Base-by-base conservation (phyloP, 495 filamentous ascomycete species). In the Penicillium robsamsonii region DNA sequence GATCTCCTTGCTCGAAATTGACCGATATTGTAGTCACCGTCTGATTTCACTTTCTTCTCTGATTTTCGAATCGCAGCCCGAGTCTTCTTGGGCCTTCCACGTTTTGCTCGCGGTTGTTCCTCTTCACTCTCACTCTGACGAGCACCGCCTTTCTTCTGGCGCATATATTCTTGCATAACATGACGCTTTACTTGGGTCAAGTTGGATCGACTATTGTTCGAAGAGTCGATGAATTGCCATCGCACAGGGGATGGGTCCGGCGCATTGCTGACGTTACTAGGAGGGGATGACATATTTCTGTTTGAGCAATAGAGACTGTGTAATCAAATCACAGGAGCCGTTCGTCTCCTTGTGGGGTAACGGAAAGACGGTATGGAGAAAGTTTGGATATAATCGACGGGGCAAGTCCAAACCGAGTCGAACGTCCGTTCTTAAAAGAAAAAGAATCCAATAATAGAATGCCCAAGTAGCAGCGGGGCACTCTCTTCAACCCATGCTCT, bases 151-250 rank as follows among this genome's bases (percentile, higher is more conserved):
- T 68, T 68, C 56, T 76, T 77, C 46, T 76, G 73, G 37, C 73
- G 74, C 66, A 76, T 75, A 57, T 71, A 76, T 37, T 77, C 72
- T 55, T 77, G 71, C 75, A 76, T 77, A 3, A 77, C 75, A 74
- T 77, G 75, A 15, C 73, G 72, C 42, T 75, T 75, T 25, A 77
- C 75, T 54, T 73, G 72, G 0, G 72, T 77, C 48, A 75, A 47
- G 37, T 76, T 77, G 50, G 62, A 66, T 37, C 72, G 67, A 55
- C 66, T 70, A 35, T 75, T 70, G 20, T 70, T 67, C 9, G 75
- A 74, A 51, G 66, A 51, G 43, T 77, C 72, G 56, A 77, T 77
- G 49, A 77, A 77, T 53, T 76, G 73, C 70, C 72, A 77, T 27
- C 69, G 68, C 40, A 59, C 60, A 25, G 60, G 57, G 43, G 56